Evolutionary conservation across 2,329 filamentous ascomycete genomes (phyloP), one percentile per base, ranked within the genome.

Genomic region (Trichophyton verrucosum): DNA sequence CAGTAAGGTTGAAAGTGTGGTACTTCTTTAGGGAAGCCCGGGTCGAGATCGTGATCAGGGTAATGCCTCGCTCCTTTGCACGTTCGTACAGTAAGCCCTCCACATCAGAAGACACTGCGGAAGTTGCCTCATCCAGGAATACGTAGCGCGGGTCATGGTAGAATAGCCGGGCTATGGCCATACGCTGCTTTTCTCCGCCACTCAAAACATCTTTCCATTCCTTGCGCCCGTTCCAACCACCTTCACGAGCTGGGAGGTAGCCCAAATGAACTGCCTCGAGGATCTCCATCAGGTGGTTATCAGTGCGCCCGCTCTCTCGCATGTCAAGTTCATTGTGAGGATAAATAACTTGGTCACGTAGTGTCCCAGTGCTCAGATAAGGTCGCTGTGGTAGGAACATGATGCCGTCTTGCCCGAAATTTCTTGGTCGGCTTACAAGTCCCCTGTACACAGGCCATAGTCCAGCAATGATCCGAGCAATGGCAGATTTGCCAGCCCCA

Each of bases 191-290:
- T 80, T 99, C 94, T 11, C 94, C 94, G 44, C 94, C 94, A 65
- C 87, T 92, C n/a, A 99, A 80, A 3, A 99, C 90, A 67, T 97
- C 92, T 76, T 97, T 96, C 94, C 94, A 99, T 71, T 96, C 91
- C 75, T 99, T 97, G 61, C 90, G 83, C 3, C 90, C 94, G 70
- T 99, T 90, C 91, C 91, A 97, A 13, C 94, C 94, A 44, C 94
- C 94, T 78, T 99, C 94, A 15, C 94, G 85, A 57, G 91, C 85
- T 1, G 90, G 89, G 0, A 99, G 81, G 73, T 99, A 97, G 3
- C 91, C 92, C 0, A 99, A 80, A 61, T 84, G 84, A 0, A 91
- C 91, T 58, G 89, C 87, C 61, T 96, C 89, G 2, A 99, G 81
- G 2, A 95, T 83, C 27, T 80, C 80, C 70, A 86, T 83, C 20